phyloP scores from a whole-genome alignment of 306 rosid genomes.

The Fragaria vesca region DNA sequence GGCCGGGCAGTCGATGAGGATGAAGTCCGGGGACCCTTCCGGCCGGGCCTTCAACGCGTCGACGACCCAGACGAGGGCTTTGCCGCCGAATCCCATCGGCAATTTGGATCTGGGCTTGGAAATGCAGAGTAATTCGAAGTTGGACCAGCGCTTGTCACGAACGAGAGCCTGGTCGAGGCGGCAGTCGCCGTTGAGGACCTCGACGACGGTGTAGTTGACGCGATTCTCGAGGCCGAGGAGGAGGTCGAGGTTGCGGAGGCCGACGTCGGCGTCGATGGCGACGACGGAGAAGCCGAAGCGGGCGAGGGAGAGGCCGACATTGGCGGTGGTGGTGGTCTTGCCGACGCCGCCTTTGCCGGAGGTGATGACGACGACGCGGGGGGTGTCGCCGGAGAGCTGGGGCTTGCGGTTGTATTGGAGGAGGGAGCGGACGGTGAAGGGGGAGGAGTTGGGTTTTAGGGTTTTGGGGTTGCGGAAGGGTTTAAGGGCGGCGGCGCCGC shows the following conservation, averaged over 20 bases:
- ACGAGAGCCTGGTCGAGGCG: constrained; percentile 93
- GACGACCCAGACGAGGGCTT: constrained; percentile 87
- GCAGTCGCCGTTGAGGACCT: constrained; percentile 96
- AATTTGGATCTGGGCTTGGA: constrained; percentile 89
- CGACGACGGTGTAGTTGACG: constrained; percentile 87
- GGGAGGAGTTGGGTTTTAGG: constrained; percentile 27
- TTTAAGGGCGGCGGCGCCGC: constrained; percentile 22
- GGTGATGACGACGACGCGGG: constrained; percentile 87
- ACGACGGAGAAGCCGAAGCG: constrained; percentile 93
- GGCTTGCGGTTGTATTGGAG: constrained; percentile 97
- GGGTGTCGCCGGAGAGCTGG: constrained; percentile 81
- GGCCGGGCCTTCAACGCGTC: constrained; percentile 75
- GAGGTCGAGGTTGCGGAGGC: constrained; percentile 97
- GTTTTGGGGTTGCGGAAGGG: constrained; percentile 32
- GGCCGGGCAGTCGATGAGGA: constrained; percentile 89
- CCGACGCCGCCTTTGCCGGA: constrained; percentile 97
- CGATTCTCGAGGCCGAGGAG: constrained; percentile 94
- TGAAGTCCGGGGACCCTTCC: constrained; percentile 72
- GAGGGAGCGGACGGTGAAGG: constrained; percentile 30
- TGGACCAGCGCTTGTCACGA: constrained; percentile 93
- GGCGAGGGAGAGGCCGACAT: constrained; percentile 90
- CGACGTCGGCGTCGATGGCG: constrained; percentile 94
- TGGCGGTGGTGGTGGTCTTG: constrained; percentile 92
- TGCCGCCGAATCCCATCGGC: constrained; percentile 89
- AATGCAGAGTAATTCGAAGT: constrained; percentile 89